Percentiles rank a stretch among this genome's conserved stretches.
Conservation (phyloP, 1,284 basidiomycete species). For the Boletus sp. region DNA sequence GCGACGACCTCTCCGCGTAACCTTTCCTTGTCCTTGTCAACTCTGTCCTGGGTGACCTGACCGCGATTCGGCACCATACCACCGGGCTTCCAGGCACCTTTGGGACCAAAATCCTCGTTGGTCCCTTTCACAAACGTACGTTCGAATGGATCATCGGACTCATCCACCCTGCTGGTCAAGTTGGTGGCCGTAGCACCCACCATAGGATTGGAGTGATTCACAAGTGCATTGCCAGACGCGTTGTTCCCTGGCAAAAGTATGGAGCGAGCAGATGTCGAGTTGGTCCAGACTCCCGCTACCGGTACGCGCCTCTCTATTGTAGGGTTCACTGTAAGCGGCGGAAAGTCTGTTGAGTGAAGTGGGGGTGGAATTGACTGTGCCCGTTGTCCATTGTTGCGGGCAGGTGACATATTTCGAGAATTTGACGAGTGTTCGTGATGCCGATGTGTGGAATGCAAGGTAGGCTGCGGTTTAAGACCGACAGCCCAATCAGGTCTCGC, state of each 20-base stretch:
- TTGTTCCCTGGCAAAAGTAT: slow-evolving; percentile 49
- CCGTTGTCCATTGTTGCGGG: slow-evolving; percentile 41
- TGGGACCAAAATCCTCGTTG: slow-evolving; percentile 61
- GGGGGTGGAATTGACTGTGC: slow-evolving; percentile 43
- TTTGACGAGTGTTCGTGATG: slow-evolving; percentile 45
- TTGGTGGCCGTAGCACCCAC: slow-evolving; percentile 16
- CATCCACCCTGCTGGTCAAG: slow-evolving; percentile 43
- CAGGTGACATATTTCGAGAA: slow-evolving; percentile 47
- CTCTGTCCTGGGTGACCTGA: slow-evolving; percentile 28
- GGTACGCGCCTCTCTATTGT: slow-evolving; percentile 53
- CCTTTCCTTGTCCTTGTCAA: slow-evolving; percentile 38
- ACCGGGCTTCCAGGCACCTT: slow-evolving; percentile 36
- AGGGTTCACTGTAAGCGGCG: slow-evolving; percentile 57
- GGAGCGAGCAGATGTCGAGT: slow-evolving; percentile 55
- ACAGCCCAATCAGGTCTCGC: slow-evolving; percentile 85
- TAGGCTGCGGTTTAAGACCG: slow-evolving; percentile 72
- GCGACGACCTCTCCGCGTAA: slow-evolving; percentile 40
- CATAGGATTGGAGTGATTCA: slow-evolving; percentile 41
- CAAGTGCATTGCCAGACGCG: slow-evolving; percentile 35
- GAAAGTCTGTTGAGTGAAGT: slow-evolving; percentile 70
- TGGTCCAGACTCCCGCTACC: slow-evolving; percentile 70
- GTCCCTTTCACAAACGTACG: slow-evolving; percentile 52
- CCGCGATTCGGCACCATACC: slow-evolving; percentile 17
- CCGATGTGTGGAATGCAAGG: slow-evolving; percentile 52
- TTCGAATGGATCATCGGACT: slow-evolving; percentile 53